phyloP scores from a whole-genome alignment of 2,329 filamentous ascomycete species.

The Hymenoscyphus occultus region DNA sequence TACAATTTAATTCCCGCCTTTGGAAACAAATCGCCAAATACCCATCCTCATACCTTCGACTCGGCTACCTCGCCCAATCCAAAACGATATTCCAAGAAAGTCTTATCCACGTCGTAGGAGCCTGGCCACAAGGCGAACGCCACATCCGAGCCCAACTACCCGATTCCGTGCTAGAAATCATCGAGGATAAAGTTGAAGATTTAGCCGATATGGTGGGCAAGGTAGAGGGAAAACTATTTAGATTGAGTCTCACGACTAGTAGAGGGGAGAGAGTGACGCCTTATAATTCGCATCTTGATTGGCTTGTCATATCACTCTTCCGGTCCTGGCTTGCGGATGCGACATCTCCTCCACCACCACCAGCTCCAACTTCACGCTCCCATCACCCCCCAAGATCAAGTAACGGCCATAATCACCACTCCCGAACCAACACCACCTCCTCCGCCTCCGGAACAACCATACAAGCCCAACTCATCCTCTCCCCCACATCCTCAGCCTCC shows the following conservation, averaged over 20 bases:
- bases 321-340: conserved; percentile 92
- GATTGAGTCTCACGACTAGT: conserved; percentile 70
- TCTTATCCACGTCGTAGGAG: conserved; percentile 88
- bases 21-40: conserved; percentile 98
- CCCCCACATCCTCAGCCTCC: conserved; percentile 32
- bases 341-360: conserved; percentile 59
- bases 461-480: conserved; percentile 15
- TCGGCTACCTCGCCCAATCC: conserved; percentile 81
- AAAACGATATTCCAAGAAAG: conserved; percentile 84
- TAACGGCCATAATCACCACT: conserved; percentile 13
- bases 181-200: conserved; percentile 93
- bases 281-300: conserved; percentile 77
- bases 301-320: conserved; percentile 84
- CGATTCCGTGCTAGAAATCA: conserved; percentile 76
- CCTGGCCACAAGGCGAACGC: conserved; percentile 81
- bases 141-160: conserved; percentile 72
- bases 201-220: conserved; percentile 77
- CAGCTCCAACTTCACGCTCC: conserved; percentile 38
- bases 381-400: conserved; percentile 21
- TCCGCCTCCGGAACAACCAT: neutral
- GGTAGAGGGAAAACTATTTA: conserved; percentile 78
- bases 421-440: conserved; percentile 23
- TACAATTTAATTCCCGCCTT: conserved; percentile 85
- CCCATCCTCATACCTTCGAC: conserved; percentile 84
- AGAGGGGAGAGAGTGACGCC: conserved; percentile 81